These are phyloP conservation scores for Alternaria sp. DNA, from an alignment of 2,329 filamentous ascomycete species.

Conservation along the genomic window DNA sequence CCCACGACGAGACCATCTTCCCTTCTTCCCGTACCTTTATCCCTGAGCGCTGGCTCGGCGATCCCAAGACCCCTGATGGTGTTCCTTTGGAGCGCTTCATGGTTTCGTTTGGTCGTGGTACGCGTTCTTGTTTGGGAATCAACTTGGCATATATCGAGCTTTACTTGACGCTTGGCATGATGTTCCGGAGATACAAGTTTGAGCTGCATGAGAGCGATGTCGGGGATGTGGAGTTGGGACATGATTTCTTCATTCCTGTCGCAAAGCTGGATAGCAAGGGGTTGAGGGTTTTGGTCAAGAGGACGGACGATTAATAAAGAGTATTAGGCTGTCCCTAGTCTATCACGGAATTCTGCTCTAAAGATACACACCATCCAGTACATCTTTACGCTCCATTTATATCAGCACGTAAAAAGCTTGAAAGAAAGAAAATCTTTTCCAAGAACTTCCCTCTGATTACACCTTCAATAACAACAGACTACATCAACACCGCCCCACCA, in stretches of 20 bases:
- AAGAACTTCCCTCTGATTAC: no score
- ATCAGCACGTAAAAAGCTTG: no score
- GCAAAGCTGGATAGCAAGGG: conserved; percentile 47
- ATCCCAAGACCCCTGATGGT: conserved; percentile 39
- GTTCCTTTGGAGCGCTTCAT: conserved; percentile 52
- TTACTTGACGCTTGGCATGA: conserved; percentile 45
- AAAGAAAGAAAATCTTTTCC: background rate
- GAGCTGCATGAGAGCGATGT: conserved; percentile 43
- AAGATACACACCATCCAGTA: background rate
- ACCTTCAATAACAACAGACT: background rate
- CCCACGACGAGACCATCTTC: conserved; percentile 51
- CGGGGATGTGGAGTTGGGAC: conserved; percentile 44
- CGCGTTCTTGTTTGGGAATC: conserved; percentile 55
- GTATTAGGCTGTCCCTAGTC: no score
- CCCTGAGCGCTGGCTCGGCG: conserved; percentile 54
- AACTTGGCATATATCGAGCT: conserved; percentile 50
- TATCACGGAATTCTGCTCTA: background rate
- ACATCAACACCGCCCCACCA: conserved; percentile 45
- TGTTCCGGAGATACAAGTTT: conserved; percentile 47
- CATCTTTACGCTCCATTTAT: background rate
- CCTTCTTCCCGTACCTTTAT: conserved; percentile 47
- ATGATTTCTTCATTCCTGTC: conserved; percentile 54
- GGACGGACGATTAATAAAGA: conserved; percentile 30
- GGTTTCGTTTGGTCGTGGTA: conserved; percentile 55
- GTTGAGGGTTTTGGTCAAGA: conserved; percentile 44